Evolutionary conservation across 257 asterid species (phyloP).

Genomic region (Solanum tacnaense): DNA sequence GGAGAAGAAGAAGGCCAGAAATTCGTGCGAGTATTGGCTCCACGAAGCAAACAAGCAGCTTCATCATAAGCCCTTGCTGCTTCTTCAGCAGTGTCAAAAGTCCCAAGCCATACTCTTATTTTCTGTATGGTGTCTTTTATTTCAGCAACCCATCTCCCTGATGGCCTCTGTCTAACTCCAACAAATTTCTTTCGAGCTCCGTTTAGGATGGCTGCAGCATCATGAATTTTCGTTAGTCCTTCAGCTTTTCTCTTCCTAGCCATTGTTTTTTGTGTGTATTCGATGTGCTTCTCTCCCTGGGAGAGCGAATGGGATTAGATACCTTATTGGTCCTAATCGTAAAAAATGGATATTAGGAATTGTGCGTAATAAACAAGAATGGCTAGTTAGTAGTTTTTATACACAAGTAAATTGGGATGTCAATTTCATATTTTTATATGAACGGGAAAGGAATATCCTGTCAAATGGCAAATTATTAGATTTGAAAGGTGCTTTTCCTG

Average conservation of each 20-base stretch:
- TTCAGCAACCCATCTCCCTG: conserved; percentile 11
- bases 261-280: conserved; percentile 19
- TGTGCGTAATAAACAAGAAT: neutral
- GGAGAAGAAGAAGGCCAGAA: conserved; percentile 52
- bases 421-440: neutral
- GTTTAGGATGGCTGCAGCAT: neutral
- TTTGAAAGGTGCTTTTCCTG: neutral
- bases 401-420: neutral
- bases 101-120: conserved; percentile 10
- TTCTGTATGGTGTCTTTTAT: conserved; percentile 10
- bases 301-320: neutral
- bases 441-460: neutral
- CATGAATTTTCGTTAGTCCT: conserved; percentile 4
- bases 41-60: conserved; percentile 79
- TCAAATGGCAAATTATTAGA: neutral
- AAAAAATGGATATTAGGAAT: neutral
- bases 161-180: conserved; percentile 10
- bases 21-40: conserved; percentile 69
- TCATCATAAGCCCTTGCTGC: conserved; percentile 11
- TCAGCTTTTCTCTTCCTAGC: conserved; percentile 58
- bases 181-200: conserved; percentile 44
- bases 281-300: neutral
- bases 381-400: neutral
- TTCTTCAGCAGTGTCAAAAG: conserved; percentile 11
- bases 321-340: neutral